Base-by-base conservation (phyloP, 768 basidiomycete genomes). In the Boletus insuetus region DNA sequence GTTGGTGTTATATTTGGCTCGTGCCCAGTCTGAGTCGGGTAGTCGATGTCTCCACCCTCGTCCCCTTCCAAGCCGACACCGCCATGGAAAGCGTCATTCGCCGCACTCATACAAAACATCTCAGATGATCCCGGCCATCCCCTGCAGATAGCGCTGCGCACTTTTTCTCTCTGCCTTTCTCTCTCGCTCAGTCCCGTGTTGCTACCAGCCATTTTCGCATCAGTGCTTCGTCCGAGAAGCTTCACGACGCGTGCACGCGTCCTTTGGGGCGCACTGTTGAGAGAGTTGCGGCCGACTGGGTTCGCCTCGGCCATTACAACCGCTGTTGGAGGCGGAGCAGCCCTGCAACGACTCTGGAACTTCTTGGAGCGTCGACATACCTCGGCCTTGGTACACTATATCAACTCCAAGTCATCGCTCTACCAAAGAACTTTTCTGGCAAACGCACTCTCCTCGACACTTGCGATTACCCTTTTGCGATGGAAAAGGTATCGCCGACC, bases 221-320 rank as follows among this genome's bases (percentile, higher is more conserved):
- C 74, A 2, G 24, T 71, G 12, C 45, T 58, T 26, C 68, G 58
- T 56, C 55, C 62, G 45, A 59, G 63, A 22, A 54, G 53, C 9
- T 60, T 79, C 40, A 59, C 61, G 56, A 32, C 41, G 9, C 62
- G 50, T 17, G 41, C 45, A 34, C 38, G 13, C 3, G 13, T 20
- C 22, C 51, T 72, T 41, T 54, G 55, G 52, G 70, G 74, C 45
- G 67, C 83, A 13, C 68, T 91, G 10, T 71, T 62, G 51, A 78
- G 81, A 39, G 87, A 91, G 63, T 67, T 88, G 12, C 77, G 79
- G 9, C 58, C 77, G 37, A 82, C 82, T 53, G 83, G 87, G 14
- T 88, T 91, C 67, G 85, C 90, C 7, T 85, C 81, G 53, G 80
- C 86, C 29, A 79, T 89, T 51, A 82, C 87, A 0, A 63, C 81